These are phyloP conservation scores for Xylaria flabelliformis DNA, from an alignment of 495 filamentous ascomycete species.

Conservation along the genomic window DNA sequence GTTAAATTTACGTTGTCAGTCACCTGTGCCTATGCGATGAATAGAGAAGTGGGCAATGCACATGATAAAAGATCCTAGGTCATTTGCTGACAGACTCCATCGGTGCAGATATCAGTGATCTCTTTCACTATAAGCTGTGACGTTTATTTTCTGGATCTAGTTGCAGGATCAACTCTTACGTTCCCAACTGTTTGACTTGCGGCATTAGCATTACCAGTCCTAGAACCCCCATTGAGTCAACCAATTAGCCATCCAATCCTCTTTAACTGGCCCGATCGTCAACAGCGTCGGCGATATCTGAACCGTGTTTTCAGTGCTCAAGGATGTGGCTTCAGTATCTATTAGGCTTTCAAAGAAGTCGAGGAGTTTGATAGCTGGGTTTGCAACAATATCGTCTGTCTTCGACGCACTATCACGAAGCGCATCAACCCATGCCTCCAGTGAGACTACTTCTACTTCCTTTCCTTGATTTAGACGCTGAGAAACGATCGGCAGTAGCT, in stretches of 20 bases:
- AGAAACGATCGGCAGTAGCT: constrained; percentile 38
- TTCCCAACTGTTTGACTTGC: background rate
- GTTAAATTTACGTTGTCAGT: no score
- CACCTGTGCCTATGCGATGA: no score
- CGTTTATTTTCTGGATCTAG: background rate
- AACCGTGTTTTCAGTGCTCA: constrained; percentile 3
- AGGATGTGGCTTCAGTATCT: background rate
- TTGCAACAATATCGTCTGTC: constrained; percentile 39
- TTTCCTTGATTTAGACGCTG: constrained; percentile 31
- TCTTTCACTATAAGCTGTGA: background rate
- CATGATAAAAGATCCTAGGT: no score
- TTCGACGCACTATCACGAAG: constrained; percentile 41
- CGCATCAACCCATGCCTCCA: constrained; percentile 46
- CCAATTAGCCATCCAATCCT: constrained; percentile 22
- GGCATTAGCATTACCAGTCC: background rate
- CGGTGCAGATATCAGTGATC: no score
- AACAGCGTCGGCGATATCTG: constrained; percentile 7
- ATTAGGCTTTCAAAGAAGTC: constrained; percentile 29
- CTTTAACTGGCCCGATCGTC: background rate
- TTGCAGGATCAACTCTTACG: background rate
- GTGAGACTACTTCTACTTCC: constrained; percentile 37
- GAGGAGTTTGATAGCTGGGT: constrained; percentile 51
- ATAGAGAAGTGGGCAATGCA: no score
- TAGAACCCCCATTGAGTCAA: constrained; percentile 23
- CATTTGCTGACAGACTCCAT: no score